Evolutionary conservation across 164 flowering plant genomes (phyloP), one percentile per base, ranked within the genome.

Genomic region (Stephania cephalantha): DNA sequence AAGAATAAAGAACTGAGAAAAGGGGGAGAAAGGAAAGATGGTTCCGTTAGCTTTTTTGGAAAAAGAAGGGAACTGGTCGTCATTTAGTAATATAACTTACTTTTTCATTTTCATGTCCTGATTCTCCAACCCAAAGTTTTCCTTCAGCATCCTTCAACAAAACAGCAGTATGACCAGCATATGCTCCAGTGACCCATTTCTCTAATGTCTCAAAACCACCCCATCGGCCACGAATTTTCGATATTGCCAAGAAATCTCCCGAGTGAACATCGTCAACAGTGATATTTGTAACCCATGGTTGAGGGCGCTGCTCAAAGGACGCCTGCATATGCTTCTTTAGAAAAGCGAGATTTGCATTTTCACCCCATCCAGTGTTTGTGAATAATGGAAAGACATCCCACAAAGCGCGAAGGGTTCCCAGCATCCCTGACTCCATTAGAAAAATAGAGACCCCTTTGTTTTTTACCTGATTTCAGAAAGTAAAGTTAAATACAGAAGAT

Each of bases 171-270:
- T 94, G 99, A 80, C 99, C 99, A 55, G 93, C 99, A 87, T 89
- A 94, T 74, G 99, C 76, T 75, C 99, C 99, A 74, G 88, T 85
- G 25, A 92, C 99, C 99, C 98, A 96, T 84, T 96, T 96, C 87
- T 94, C 97, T 65, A 96, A 78, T 35, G 98, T 92, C 85, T 96
- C 98, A 82, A 96, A 96, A 78, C 90, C 99, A 81, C 99, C 99
- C 99, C 98, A 96, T 42, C 92, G 81, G 66, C 99, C 99, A 58
- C 98, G 93, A 45, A 94, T 92, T 85, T 94, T 96, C 15, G 99
- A 96, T 81, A 96, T 78, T 18, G 88, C 99, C 53, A 96, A 88
- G 76, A 96, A 90, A 80, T 96, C 99, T 69, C 99, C 99, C 52
- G 99, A 94, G 70, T 92, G 97, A 72, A 96, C 82, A 77, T 91